phyloP scores from a whole-genome alignment of 2,329 filamentous ascomycete genomes.

The Hymenoscyphus repandus region DNA sequence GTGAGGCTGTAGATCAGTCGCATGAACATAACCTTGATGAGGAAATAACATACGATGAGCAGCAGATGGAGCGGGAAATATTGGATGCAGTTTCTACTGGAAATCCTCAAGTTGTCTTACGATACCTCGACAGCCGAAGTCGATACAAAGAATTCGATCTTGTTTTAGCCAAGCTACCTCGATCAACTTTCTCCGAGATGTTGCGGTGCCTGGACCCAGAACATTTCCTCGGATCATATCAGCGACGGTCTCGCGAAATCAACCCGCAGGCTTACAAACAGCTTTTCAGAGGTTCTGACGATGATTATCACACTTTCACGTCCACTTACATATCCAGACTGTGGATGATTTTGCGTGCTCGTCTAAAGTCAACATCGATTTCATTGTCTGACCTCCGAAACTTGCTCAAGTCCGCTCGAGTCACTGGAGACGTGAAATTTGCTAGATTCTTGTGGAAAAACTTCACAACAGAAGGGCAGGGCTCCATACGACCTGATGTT shows the following conservation, averaged over 20 bases:
- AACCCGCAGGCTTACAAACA: constrained; percentile 42
- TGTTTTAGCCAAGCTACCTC: constrained; percentile 40
- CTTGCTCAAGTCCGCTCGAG: constrained; percentile 46
- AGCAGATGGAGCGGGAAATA: background rate
- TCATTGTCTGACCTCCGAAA: constrained; percentile 45
- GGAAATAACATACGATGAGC: background rate
- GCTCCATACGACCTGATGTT: constrained; percentile 35
- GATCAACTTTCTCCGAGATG: constrained; percentile 56
- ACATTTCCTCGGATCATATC: constrained; percentile 41
- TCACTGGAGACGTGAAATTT: constrained; percentile 39
- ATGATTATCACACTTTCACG: constrained; percentile 22
- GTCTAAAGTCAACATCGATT: constrained; percentile 35
- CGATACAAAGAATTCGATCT: constrained; percentile 11
- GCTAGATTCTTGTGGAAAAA: constrained; percentile 42
- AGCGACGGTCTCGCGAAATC: constrained; percentile 41
- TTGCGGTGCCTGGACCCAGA: constrained; percentile 56
- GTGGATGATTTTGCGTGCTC: constrained; percentile 32
- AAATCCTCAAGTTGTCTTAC: constrained; percentile 16
- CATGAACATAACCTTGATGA: background rate
- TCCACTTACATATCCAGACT: constrained; percentile 18
- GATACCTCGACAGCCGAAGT: constrained; percentile 9
- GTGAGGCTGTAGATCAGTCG: no score
- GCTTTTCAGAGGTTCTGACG: constrained; percentile 5
- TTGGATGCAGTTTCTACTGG: constrained; percentile 10
- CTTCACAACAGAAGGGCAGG: constrained; percentile 28